Evolutionary conservation across 2,329 filamentous ascomycete species (phyloP), one percentile per base, ranked within the genome.

Genomic region (Sordariomycetes sp.): DNA sequence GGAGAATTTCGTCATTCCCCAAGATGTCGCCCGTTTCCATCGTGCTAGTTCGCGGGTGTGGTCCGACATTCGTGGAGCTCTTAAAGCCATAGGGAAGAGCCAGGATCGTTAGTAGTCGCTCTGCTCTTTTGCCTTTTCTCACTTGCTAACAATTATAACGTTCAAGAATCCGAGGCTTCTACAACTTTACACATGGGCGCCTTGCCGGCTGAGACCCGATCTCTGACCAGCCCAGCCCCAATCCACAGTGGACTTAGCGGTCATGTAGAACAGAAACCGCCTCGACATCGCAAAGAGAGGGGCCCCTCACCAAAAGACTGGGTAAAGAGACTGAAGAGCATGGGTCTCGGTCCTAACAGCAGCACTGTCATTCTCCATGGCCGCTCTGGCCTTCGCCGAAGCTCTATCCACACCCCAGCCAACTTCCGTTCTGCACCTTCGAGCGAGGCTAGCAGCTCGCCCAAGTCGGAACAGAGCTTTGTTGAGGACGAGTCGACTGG

Each of bases 51-150:
- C 54, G 9, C 52, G 42, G 21, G 53, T 57, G 5, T 57, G 56
- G 53, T 51, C 50, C 6, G 56, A 58, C 23, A 51, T 60, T 17
- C 48, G 53, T 4, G 47, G 47, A 11, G 57, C 51, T 15, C 48
- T 59, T 34, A 54, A 43, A 27, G 54, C 47, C 3, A 50, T 60
- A 17, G 46, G 50, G 15, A 49, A 46, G 33, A 50, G n/a, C n/a
- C n/a, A n/a, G n/a, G n/a, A n/a, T n/a, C n/a, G n/a, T n/a, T n/a
- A n/a, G n/a, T n/a, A n/a, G n/a, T n/a, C n/a, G n/a, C n/a, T n/a
- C n/a, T n/a, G n/a, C n/a, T n/a, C n/a, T n/a, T n/a, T n/a, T n/a
- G n/a, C n/a, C n/a, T n/a, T n/a, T 21, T 21, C 18, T 10, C n/a
- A 18, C 5, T 10, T 12, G 9, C 31, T 15, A 9, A 21, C 27